Base-by-base conservation (phyloP, 495 filamentous ascomycete genomes). In the Cenococcum geophilum region DNA sequence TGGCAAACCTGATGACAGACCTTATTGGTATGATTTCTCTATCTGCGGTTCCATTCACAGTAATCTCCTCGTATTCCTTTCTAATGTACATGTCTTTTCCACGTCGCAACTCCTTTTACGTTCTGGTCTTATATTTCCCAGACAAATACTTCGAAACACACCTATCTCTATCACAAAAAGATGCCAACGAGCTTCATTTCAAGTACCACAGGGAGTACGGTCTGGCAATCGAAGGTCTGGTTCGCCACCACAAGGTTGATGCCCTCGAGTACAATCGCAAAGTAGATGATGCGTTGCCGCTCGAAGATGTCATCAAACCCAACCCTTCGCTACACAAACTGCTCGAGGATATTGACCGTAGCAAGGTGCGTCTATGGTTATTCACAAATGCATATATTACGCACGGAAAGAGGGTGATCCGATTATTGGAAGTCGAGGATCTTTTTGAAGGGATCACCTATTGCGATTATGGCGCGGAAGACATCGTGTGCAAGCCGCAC, bases 181-280 rank as follows among this genome's bases (percentile, higher is more conserved):
- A 97, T 57, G 92, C 93, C 34, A 81, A 80, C 59, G 78, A 83
- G 65, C 82, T 99, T 2, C 95, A 97, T 73, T 76, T 83, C 72
- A 87, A 88, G 62, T 99, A 99, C 80, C 97, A 97, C 78, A 84
- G 84, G 66, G 88, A 89, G 68, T 99, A 99, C 74, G 95, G 95
- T 21, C 83, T 97, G 2, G 92, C 95, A n/a, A 92, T 99, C 65
- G 89, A 95, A 71, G 95, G 95, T 0, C 79, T 99, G 1, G 91
- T 95, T 0, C 85, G 89, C 23, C 86, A 97, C 74, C 95, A 99
- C 75, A 87, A 92, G 74, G 93, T 99, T 68, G 91, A 99, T 68
- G 87, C 95, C 1, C 80, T 99, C 3, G 91, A 91, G 32, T 99
- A 96, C 80, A 99, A 99, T 73, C 73, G 79, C 61, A 84, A 91